Evolutionary conservation across 257 asterid species (phyloP).

Genomic region (Ilex aquifolium): DNA sequence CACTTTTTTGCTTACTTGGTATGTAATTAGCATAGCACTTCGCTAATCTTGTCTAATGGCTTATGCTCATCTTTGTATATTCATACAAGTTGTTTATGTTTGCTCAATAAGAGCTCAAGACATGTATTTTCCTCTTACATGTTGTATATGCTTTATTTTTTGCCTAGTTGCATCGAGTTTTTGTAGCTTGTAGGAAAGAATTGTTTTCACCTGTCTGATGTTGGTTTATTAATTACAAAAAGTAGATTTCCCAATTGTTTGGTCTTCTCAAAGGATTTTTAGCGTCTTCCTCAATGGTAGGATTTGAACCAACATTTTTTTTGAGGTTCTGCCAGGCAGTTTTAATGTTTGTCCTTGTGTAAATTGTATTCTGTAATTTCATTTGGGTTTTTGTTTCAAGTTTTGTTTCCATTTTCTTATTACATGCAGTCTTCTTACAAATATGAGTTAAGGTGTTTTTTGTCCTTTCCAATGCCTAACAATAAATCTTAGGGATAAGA

Average conservation of each 20-base stretch:
- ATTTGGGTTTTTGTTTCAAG: background rate
- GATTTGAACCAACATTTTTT: background rate
- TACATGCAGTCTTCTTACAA: too few relatives aligned
- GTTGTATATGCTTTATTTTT: background rate
- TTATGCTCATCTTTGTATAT: too few relatives aligned
- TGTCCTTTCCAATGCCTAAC: background rate
- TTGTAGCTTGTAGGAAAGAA: background rate
- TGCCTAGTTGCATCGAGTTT: too few relatives aligned
- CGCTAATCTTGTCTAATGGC: too few relatives aligned
- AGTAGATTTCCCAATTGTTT: too few relatives aligned
- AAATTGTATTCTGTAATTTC: too few relatives aligned
- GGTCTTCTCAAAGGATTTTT: background rate
- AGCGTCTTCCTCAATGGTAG: background rate
- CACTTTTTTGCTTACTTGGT: constrained; percentile 72
- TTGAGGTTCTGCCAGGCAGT: background rate
- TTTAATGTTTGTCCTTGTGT: background rate
- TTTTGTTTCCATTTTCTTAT: background rate
- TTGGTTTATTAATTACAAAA: background rate
- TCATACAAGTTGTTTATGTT: background rate
- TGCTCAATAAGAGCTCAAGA: too few relatives aligned
- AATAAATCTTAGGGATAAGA: too few relatives aligned
- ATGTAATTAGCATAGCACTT: constrained; percentile 5
- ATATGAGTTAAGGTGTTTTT: background rate
- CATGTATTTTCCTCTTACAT: background rate
- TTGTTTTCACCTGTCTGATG: background rate